These are phyloP conservation scores for Rhizoclosmatium sp. DNA, from an alignment of 192 early-diverging fungal genomes.

Conservation along the genomic window DNA sequence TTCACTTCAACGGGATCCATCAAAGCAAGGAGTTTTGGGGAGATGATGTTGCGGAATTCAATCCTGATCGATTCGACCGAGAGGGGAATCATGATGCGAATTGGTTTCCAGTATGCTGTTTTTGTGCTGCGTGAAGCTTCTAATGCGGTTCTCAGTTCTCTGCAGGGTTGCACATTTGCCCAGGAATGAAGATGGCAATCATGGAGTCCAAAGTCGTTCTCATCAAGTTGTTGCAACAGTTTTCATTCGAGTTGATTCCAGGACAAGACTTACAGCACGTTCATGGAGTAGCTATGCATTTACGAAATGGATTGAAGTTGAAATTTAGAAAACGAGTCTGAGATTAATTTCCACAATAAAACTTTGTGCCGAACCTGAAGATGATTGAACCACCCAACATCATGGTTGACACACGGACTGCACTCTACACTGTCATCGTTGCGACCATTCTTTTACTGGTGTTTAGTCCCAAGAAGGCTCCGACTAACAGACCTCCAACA, in stretches of 20 bases:
- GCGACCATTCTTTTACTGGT: too few relatives aligned
- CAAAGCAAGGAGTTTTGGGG: conserved; percentile 55
- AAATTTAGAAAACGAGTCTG: not conserved
- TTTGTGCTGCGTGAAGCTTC: conserved; percentile 23
- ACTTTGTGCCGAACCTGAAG: too few relatives aligned
- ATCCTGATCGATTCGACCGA: conserved; percentile 62
- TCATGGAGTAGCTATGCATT: conserved; percentile 16
- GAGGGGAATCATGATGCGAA: not conserved
- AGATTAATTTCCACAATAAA: too few relatives aligned
- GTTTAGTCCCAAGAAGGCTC: too few relatives aligned
- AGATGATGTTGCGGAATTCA: conserved; percentile 59
- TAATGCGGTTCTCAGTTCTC: conserved; percentile 2
- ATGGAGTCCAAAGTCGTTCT: conserved; percentile 7
- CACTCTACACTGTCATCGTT: too few relatives aligned
- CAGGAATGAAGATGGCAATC: conserved; percentile 34
- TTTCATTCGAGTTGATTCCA: not conserved
- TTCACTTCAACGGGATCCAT: conserved; percentile 35
- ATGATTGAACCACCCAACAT: too few relatives aligned
- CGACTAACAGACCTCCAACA: too few relatives aligned
- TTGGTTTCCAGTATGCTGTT: conserved; percentile 3
- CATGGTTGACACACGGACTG: too few relatives aligned
- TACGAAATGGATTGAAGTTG: conserved; percentile 1
- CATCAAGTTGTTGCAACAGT: not conserved
- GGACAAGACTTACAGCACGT: not conserved
- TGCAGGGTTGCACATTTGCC: conserved; percentile 40